Evolutionary conservation across 768 basidiomycete genomes (phyloP).

Genomic region (Rhizopogon roseolus): DNA sequence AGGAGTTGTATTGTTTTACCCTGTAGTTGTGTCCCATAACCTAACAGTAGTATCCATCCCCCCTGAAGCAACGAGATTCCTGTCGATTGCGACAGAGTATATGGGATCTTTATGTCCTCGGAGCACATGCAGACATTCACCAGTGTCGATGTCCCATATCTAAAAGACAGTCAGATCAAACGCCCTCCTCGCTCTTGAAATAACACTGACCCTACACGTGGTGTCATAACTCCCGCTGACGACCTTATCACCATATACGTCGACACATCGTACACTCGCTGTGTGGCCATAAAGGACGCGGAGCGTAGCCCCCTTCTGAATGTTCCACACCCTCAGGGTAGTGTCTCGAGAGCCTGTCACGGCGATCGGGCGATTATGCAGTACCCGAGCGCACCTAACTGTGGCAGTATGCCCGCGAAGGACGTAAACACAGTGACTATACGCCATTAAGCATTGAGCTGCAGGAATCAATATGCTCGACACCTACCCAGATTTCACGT

Average conservation of each 20-base stretch:
- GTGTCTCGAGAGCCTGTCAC: conserved; percentile 87
- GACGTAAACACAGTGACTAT: conserved; percentile 66
- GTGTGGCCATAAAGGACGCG: conserved; percentile 72
- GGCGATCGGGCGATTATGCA: conserved; percentile 84
- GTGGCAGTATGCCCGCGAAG: conserved; percentile 86
- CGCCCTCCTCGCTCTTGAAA: not conserved
- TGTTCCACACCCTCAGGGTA: conserved; percentile 89
- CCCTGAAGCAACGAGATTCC: conserved; percentile 75
- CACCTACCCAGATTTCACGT: conserved; percentile 75
- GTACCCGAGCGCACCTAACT: conserved; percentile 83
- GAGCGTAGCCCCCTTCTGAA: conserved; percentile 69
- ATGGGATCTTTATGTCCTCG: conserved; percentile 84
- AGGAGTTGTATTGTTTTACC: conserved; percentile 44
- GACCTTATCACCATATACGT: conserved; percentile 76
- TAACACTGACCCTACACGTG: conserved; percentile 64
- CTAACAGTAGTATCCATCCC: conserved; percentile 92
- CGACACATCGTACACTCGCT: conserved; percentile 81
- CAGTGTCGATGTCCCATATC: conserved; percentile 91
- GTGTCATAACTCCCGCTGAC: conserved; percentile 95
- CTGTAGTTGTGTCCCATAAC: conserved; percentile 83
- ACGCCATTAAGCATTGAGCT: conserved; percentile 3
- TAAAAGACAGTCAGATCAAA: conserved; percentile 21
- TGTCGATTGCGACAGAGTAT: conserved; percentile 89
- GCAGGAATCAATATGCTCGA: not conserved
- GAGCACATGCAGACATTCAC: conserved; percentile 79